Evolutionary conservation across 352 stramenopile species (phyloP), one percentile per base, ranked within the genome.

Genomic region (Pythium brachiatum): DNA sequence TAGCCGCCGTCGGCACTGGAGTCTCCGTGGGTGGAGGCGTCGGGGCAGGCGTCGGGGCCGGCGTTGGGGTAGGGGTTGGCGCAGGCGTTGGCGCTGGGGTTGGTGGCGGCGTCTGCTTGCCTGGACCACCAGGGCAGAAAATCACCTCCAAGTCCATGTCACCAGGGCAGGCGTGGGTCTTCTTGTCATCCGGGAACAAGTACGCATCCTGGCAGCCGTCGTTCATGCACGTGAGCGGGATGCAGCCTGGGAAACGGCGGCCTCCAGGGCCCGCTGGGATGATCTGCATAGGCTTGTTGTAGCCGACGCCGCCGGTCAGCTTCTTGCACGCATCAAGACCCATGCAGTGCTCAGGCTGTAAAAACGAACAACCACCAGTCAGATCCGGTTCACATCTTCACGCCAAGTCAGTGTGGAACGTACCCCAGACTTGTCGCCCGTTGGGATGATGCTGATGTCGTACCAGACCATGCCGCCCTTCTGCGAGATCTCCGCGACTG

Each of bases 231-330:
- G 74, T 74, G 65, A 90, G 64, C 6, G 76, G 71, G 0, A 34
- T 23, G 65, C 81, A 90, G 11, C 70, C 73, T 4, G 50, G 54
- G 68, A 78, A 90, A 13, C 6, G 1, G 15, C 12, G 9, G 21
- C 46, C 50, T 8, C 39, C 55, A 1, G 16, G 36, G 25, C 29
- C 21, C 13, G 32, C 48, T 8, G 79, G 79, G 2, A 67, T 60
- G 56, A 90, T 85, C 64, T 83, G 68, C 78, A 92, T 84, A 18
- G 83, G 63, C 15, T 73, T 66, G 62, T 92, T 92, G 75, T 79
- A 92, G 20, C 83, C 78, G n/a, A 67, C 62, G 50, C 81, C 75
- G 15, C 70, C 68, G 1, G 83, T 90, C 47, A 75, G 13, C 16
- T 31, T 5, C 69, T 85, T 83, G 75, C 83, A 92, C 0, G 81